phyloP scores from a whole-genome alignment of 1,284 basidiomycete species.

The Porodaedalea pini region DNA sequence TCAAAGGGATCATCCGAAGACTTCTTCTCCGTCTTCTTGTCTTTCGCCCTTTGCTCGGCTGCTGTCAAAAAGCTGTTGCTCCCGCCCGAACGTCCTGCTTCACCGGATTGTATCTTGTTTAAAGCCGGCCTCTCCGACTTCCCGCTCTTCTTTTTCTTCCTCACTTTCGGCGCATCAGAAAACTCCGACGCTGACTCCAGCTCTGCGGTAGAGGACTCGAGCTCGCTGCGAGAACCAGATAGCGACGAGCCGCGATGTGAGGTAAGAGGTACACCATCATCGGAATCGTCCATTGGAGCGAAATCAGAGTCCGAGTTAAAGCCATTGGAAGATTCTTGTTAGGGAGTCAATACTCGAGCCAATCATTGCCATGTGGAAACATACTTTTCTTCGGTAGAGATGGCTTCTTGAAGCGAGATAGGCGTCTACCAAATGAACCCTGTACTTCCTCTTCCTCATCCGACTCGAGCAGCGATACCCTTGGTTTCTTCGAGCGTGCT shows the following conservation, averaged over 20 bases:
- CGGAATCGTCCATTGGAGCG: slow-evolving; percentile 31
- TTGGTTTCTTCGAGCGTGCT: slow-evolving; percentile 47
- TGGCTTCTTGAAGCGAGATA: slow-evolving; percentile 61
- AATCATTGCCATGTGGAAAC: background rate
- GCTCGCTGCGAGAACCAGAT: slow-evolving; percentile 15
- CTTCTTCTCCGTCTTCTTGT: slow-evolving; percentile 81
- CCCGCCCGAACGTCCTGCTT: slow-evolving; percentile 27
- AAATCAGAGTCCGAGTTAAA: slow-evolving; percentile 20
- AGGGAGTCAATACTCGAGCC: background rate
- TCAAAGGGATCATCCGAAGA: slow-evolving; percentile 76
- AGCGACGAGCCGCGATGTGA: slow-evolving; percentile 14
- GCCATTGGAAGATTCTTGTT: slow-evolving; percentile 6
- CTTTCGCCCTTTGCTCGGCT: slow-evolving; percentile 76
- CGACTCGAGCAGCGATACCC: slow-evolving; percentile 41
- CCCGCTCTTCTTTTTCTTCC: slow-evolving; percentile 22
- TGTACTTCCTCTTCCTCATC: slow-evolving; percentile 38
- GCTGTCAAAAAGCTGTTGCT: slow-evolving; percentile 70
- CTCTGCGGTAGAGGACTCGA: slow-evolving; percentile 10
- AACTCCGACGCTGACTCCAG: slow-evolving; percentile 13
- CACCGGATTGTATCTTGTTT: slow-evolving; percentile 30
- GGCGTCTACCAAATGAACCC: slow-evolving; percentile 50
- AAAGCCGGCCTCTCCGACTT: slow-evolving; percentile 26
- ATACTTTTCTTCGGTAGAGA: slow-evolving; percentile 44
- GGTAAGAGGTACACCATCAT: slow-evolving; percentile 24
- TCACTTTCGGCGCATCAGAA: slow-evolving; percentile 26